These are phyloP conservation scores for Arctium lappa DNA, from an alignment of 129 eudicot species.

Conservation along the genomic window DNA sequence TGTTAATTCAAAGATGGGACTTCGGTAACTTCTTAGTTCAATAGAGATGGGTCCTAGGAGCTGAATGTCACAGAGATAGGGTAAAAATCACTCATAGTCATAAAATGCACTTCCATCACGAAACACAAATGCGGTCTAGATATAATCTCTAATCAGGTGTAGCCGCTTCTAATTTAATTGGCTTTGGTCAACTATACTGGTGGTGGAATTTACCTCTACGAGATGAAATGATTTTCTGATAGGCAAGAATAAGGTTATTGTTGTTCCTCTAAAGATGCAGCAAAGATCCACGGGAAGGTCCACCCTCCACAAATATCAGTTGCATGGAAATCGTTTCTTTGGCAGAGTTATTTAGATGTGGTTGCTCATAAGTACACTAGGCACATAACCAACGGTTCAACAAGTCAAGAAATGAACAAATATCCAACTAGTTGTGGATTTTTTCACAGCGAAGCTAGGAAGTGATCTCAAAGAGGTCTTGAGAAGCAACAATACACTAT, in stretches of 20 bases:
- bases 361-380: not conserved
- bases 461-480: not conserved
- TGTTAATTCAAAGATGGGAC: not conserved
- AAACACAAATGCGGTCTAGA: not conserved
- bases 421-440: not conserved
- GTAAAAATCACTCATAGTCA: not conserved
- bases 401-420: not conserved
- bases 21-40: not conserved
- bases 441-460: not conserved
- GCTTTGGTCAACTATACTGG: not conserved
- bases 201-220: not conserved
- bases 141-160: conserved; percentile 11
- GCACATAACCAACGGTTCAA: not conserved
- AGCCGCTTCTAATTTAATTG: not conserved
- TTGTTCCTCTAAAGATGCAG: not conserved
- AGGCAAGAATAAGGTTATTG: not conserved
- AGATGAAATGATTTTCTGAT: not conserved
- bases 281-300: not conserved
- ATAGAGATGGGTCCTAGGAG: not conserved
- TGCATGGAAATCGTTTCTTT: not conserved
- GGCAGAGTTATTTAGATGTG: not conserved
- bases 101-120: not conserved
- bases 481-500: not conserved
- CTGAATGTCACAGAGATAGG: not conserved
- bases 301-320: not conserved